Evolutionary conservation across 2,329 filamentous ascomycete genomes (phyloP).

Genomic region (Spiromastix sp.): DNA sequence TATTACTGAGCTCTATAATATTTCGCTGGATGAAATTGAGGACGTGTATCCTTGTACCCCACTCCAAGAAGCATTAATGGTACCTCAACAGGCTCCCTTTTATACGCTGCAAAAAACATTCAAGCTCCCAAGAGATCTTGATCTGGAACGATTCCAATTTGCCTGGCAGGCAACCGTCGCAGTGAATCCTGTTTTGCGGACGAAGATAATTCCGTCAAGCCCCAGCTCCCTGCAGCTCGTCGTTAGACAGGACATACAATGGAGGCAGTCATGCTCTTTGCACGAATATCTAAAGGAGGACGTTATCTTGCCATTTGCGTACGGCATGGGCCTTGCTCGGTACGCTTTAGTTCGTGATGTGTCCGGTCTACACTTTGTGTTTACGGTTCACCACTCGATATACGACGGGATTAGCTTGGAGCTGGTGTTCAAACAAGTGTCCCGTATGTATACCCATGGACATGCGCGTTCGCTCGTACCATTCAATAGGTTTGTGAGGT

Average conservation of each 20-base stretch:
- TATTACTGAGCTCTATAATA: slow-evolving; percentile 12
- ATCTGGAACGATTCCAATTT: slow-evolving; percentile 25
- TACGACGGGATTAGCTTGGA: slow-evolving; percentile 29
- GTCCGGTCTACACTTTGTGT: slow-evolving; percentile 21
- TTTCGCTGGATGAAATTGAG: slow-evolving; percentile 18
- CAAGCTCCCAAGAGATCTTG: slow-evolving; percentile 18
- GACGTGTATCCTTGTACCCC: slow-evolving; percentile 33
- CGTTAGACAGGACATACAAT: slow-evolving; percentile 13
- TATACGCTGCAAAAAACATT: slow-evolving; percentile 31
- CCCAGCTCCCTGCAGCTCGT: slow-evolving; percentile 21
- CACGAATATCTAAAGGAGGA: slow-evolving; percentile 7
- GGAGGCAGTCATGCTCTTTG: slow-evolving; percentile 11
- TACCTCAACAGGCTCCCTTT: slow-evolving; percentile 27
- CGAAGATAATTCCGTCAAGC: slow-evolving; percentile 22
- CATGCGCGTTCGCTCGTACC: slow-evolving; percentile 6
- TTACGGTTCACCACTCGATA: slow-evolving; percentile 33
- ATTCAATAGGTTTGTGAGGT: slow-evolving; percentile 13
- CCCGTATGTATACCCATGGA: slow-evolving; percentile 7
- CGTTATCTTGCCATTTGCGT: slow-evolving; percentile 4
- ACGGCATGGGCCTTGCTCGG: slow-evolving; percentile 9
- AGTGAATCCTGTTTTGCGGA: slow-evolving; percentile 31
- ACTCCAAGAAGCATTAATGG: slow-evolving; percentile 33
- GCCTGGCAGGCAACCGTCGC: slow-evolving; percentile 28
- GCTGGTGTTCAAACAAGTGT: slow-evolving; percentile 10
- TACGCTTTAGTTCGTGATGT: slow-evolving; percentile 7